phyloP scores from a whole-genome alignment of 2,329 filamentous ascomycete species.

The Penicillium sp. region DNA sequence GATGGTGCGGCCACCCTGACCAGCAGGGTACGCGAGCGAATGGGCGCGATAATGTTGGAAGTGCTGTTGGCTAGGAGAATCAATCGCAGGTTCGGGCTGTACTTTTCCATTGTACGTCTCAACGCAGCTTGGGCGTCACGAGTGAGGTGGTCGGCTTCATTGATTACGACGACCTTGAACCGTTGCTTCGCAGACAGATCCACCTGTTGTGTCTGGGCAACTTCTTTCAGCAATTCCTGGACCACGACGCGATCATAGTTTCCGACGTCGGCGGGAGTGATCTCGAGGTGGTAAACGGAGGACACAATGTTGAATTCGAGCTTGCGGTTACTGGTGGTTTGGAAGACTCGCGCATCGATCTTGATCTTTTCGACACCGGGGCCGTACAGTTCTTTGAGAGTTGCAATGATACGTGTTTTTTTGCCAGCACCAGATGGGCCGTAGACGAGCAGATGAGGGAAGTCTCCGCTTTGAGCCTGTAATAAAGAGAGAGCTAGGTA shows the following conservation, averaged over 20 bases:
- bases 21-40: conserved; percentile 85
- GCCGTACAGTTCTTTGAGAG: conserved; percentile 91
- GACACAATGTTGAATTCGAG: conserved; percentile 99
- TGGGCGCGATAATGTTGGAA: conserved; percentile 98
- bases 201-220: conserved; percentile 99
- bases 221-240: conserved; percentile 94
- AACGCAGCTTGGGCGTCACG: conserved; percentile 94
- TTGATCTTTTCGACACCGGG: conserved; percentile 99
- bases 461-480: conserved; percentile 94
- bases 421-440: conserved; percentile 96
- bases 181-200: conserved; percentile 85
- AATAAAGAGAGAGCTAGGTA: conserved; percentile 13
- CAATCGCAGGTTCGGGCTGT: conserved; percentile 88
- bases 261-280: conserved; percentile 94
- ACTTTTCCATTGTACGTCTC: conserved; percentile 98
- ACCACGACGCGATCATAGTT: conserved; percentile 95
- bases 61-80: conserved; percentile 95
- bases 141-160: conserved; percentile 93
- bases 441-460: conserved; percentile 95
- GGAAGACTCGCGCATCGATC: conserved; percentile 95
- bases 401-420: conserved; percentile 95
- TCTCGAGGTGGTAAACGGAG: conserved; percentile 96
- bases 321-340: conserved; percentile 93
- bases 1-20: conserved; percentile 90
- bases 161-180: conserved; percentile 99